Conservation (phyloP, 495 filamentous ascomycete genomes). For the Jackrogersella multiformis region DNA sequence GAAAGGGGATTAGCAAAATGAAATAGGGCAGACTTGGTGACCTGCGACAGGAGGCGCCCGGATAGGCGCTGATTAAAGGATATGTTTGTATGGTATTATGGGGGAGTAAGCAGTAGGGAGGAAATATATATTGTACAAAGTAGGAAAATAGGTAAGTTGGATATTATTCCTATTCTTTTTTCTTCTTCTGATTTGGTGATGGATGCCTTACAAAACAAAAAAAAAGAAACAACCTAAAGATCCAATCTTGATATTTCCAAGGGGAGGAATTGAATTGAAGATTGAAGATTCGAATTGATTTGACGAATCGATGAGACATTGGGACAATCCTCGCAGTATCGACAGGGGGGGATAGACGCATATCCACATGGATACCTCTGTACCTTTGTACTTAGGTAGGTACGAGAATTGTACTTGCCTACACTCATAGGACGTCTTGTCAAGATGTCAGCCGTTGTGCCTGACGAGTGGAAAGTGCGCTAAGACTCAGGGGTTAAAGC, state of each 20-base stretch:
- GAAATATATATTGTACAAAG: conserved; percentile 25
- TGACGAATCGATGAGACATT: conserved; percentile 32
- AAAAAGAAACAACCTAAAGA: conserved; percentile 23
- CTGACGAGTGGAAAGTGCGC: conserved; percentile 46
- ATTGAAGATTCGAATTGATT: conserved; percentile 36
- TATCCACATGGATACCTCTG: conserved; percentile 6
- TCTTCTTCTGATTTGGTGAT: conserved; percentile 8
- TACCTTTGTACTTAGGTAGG: conserved; percentile 2
- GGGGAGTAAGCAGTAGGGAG: too few relatives aligned
- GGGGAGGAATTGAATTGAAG: conserved; percentile 25
- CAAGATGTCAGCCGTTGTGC: conserved; percentile 15
- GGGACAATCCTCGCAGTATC: conserved; percentile 2
- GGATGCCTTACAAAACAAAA: conserved; percentile 15
- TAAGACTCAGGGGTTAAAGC: conserved; percentile 45
- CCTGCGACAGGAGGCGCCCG: conserved; percentile 35
- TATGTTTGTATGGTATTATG: too few relatives aligned
- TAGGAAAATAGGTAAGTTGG: conserved; percentile 8
- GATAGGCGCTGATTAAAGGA: conserved; percentile 25
- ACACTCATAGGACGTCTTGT: too few relatives aligned
- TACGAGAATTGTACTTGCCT: conserved; percentile 10
- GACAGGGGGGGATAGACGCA: conserved; percentile 11
- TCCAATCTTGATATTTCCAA: conserved; percentile 25
- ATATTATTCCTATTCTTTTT: too few relatives aligned
- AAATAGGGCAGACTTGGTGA: conserved; percentile 26
- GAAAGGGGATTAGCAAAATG: conserved; percentile 32